Evolutionary conservation across 495 filamentous ascomycete species (phyloP).

Genomic region (Lepraria neglecta): DNA sequence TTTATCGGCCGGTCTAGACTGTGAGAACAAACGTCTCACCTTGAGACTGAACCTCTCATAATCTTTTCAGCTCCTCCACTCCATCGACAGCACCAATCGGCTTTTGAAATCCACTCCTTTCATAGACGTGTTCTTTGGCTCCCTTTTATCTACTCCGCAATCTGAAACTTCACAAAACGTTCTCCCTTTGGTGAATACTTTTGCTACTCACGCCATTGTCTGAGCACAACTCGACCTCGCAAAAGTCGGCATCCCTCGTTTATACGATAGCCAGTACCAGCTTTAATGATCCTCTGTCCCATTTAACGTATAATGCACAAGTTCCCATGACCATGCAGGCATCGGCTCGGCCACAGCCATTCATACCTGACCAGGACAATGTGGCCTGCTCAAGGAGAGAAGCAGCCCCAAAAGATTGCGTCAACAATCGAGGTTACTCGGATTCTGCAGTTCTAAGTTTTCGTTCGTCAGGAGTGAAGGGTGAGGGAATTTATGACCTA

Average conservation of each 20-base stretch:
- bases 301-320: conserved; percentile 8
- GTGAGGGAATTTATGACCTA: background rate
- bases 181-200: background rate
- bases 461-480: conserved; percentile 13
- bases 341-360: conserved; percentile 15
- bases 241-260: background rate
- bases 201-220: background rate
- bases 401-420: background rate
- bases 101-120: background rate
- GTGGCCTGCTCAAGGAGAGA: background rate
- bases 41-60: background rate
- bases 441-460: conserved; percentile 19
- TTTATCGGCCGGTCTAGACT: too few relatives aligned
- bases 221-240: background rate
- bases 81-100: background rate
- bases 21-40: too few relatives aligned
- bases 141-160: background rate
- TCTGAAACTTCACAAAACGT: background rate
- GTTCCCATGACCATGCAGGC: conserved; percentile 12
- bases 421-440: conserved; percentile 17
- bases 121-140: background rate
- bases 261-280: background rate
- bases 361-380: conserved; percentile 8
- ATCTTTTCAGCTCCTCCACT: background rate
- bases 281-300: background rate